These are phyloP conservation scores for Pseudogymnoascus verrucosus DNA, from an alignment of 2,329 filamentous ascomycete species.

Conservation along the genomic window DNA sequence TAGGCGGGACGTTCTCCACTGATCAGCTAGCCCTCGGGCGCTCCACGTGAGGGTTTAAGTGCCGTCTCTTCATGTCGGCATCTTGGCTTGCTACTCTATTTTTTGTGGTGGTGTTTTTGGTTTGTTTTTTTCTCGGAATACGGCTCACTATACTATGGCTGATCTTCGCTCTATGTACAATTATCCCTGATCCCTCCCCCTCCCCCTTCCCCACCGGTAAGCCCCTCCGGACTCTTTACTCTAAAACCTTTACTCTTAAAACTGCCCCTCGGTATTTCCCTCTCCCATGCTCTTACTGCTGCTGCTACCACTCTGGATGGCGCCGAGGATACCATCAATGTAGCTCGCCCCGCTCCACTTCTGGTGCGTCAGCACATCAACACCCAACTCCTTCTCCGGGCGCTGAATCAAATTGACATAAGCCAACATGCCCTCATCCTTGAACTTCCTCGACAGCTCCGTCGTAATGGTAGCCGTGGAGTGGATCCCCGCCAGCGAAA, in stretches of 20 bases:
- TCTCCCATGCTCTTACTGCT: conserved; percentile 91
- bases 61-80: background rate
- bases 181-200: background rate
- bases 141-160: background rate
- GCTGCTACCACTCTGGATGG: conserved; percentile 85
- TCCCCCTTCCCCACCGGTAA: background rate
- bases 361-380: conserved; percentile 34
- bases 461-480: conserved; percentile 56
- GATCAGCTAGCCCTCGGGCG: background rate
- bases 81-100: background rate
- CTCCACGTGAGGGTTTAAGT: background rate
- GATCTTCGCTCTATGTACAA: conserved; percentile 3
- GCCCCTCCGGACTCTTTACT: background rate
- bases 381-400: conserved; percentile 68
- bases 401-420: conserved; percentile 93
- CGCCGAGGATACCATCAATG: conserved; percentile 82
- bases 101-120: background rate
- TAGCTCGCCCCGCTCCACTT: conserved; percentile 58
- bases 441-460: conserved; percentile 76
- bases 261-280: conserved; percentile 78
- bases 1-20: background rate
- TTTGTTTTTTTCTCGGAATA: background rate
- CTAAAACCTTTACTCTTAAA: conserved; percentile 36
- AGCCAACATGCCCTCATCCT: conserved; percentile 87
- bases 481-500: conserved; percentile 59